Evolutionary conservation across 225 moss, liverwort and hornwort species (phyloP), one percentile per base, ranked within the genome.

Genomic region (Sphagnum contortum): DNA sequence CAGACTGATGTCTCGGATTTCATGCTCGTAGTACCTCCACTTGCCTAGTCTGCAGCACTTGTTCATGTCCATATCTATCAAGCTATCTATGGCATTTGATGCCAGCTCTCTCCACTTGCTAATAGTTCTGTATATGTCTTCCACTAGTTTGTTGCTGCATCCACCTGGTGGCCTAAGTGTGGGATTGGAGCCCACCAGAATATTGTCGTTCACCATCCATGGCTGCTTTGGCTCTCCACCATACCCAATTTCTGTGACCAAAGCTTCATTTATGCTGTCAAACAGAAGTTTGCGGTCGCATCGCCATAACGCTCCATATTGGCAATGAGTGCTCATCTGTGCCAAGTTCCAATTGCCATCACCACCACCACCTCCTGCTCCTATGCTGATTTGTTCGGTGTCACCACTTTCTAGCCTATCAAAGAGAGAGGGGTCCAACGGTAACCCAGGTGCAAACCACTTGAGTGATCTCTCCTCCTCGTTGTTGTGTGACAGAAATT

Each of bases 31-130:
- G 44, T 81, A 72, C 4, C 75, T 63, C 92, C 92, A 93, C 57
- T 82, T 88, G 10, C 88, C 92, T 69, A 75, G 74, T 2, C 90
- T 85, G 29, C 29, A 29, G 29, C 29, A 29, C 62, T 80, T 85
- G 66, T 78, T 82, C 92, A 93, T 93, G 48, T 93, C 92, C 57
- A 77, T 80, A 67, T 90, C 88, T 66, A 93, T 88, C 48, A 93
- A 71, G 60, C 83, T 77, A 56, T 93, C 90, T 52, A 93, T 70
- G 6, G 86, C 86, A 57, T 90, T 81, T 45, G 76, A 68, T 46
- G 85, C 83, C 45, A 79, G 80, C 14, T 77, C 70, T 54, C 79
- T 80, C 89, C 90, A 90, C 55, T 86, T 83, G 50, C 67, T 69
- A 80, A 88, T 77, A 55, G 81, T 86, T 48, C 83, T 73, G 69